phyloP scores from a whole-genome alignment of 768 basidiomycete species.

The Rhodotorula graminis region DNA sequence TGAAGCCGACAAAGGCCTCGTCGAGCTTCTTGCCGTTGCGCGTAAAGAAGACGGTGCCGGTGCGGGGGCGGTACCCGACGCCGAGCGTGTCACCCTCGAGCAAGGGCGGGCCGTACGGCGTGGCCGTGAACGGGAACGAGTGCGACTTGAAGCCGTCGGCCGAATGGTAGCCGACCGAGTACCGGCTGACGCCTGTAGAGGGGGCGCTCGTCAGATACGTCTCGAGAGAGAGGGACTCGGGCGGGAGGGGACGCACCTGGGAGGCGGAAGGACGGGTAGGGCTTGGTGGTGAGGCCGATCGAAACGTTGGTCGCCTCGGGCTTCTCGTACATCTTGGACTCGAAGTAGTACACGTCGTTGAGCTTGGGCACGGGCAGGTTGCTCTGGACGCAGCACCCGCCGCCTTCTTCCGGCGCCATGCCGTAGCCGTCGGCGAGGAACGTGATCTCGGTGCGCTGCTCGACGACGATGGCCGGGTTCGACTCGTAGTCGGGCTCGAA shows the following conservation, averaged over 20 bases:
- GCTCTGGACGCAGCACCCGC: slow-evolving; percentile 84
- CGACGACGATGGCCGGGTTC: slow-evolving; percentile 75
- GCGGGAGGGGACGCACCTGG: slow-evolving; percentile 39
- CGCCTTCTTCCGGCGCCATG: slow-evolving; percentile 66
- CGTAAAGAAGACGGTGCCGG: slow-evolving; percentile 98
- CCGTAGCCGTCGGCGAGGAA: slow-evolving; percentile 58
- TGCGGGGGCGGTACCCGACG: slow-evolving; percentile 89
- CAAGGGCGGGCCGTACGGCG: slow-evolving; percentile 73
- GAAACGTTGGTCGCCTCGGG: slow-evolving; percentile 80
- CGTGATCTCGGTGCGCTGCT: slow-evolving; percentile 92
- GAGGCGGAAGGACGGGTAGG: slow-evolving; percentile 88
- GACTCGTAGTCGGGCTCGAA: slow-evolving; percentile 99
- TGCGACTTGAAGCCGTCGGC: slow-evolving; percentile 90
- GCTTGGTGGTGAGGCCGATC: slow-evolving; percentile 91
- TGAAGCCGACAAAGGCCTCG: slow-evolving; percentile 87
- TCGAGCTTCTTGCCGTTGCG: slow-evolving; percentile 95
- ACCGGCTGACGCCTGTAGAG: slow-evolving; percentile 69
- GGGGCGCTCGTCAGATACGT: too few relatives aligned
- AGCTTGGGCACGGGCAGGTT: slow-evolving; percentile 94
- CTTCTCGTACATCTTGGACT: slow-evolving; percentile 98
- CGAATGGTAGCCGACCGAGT: slow-evolving; percentile 91
- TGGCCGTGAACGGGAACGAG: slow-evolving; percentile 69
- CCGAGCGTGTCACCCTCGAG: slow-evolving; percentile 95
- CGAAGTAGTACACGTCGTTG: slow-evolving; percentile 99
- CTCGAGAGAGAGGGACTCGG: not conserved